Evolutionary conservation across 345 rosid genomes (phyloP), one percentile per base, ranked within the genome.

Genomic region (Bruguiera sexangula): DNA sequence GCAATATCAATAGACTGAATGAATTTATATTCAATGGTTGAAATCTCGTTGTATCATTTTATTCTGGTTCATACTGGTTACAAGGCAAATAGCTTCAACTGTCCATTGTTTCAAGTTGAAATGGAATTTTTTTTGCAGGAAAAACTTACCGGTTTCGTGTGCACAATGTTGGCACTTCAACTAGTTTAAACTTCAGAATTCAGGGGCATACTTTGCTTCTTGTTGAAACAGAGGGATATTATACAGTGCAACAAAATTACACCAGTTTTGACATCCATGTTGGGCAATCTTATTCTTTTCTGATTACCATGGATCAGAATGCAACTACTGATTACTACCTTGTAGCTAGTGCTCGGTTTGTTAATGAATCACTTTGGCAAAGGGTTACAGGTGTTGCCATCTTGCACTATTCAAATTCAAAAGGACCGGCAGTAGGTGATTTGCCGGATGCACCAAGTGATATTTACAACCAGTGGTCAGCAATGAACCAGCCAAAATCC

Each of bases 271-370:
- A 94, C 66, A 73, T 94, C 68, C 97, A 91, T 72, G 96, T 94
- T 37, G 98, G 97, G 48, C 98, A 94, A 76, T 91, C 98, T 11
- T 88, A 83, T 78, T 89, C 97, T 6, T 94, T 94, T 77, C 80
- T 94, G 76, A 89, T 91, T 50, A 88, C 95, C 59, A 91, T 87
- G 96, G 93, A 91, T 82, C 97, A 94, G 77, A 79, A 94, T 67
- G 95, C 97, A 63, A 81, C 84, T 53, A 71, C 80, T 43, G 97
- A 94, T 76, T 91, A 89, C 82, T 94, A 91, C 81, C 86, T 94
- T 70, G 95, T 86, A 67, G 98, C 98, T 31, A 91, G 96, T 80
- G 97, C 98, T 59, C 85, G 97, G 75, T 94, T 82, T 82, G 97
- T 91, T 60, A 91, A 94, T 66, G 96, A 88, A 78, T 70, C 98